A percentile compares a stretch with the other conserved stretches of the same genome.
phyloP scores from a whole-genome alignment of 75 land plant species.

The Cunninghamia lanceolata region DNA sequence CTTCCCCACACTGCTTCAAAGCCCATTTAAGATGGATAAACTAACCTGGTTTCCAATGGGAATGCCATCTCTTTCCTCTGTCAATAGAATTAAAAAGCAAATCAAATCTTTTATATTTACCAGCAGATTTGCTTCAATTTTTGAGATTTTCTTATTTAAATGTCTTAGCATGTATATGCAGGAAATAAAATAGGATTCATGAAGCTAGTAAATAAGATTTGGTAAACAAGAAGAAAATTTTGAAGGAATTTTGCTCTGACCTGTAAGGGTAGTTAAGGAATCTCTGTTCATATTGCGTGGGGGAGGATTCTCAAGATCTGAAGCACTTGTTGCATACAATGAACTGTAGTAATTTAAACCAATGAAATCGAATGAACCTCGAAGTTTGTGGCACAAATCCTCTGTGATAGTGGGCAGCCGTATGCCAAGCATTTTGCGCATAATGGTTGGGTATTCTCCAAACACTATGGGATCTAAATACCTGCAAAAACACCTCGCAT shows the following conservation, averaged over 20 bases:
- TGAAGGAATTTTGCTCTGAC: background rate
- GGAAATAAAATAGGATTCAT: background rate
- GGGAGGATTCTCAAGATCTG: background rate
- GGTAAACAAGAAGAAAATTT: background rate
- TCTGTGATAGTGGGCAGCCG: constrained; percentile 26
- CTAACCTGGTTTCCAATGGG: background rate
- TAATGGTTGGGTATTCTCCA: constrained; percentile 43
- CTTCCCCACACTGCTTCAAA: too few species aligned
- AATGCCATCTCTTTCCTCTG: background rate
- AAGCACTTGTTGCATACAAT: constrained; percentile 16
- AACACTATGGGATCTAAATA: constrained; percentile 38
- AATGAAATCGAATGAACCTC: constrained; percentile 39
- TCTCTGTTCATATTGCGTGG: background rate
- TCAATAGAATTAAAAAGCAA: background rate
- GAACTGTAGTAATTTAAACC: constrained; percentile 58
- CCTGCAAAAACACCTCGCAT: constrained; percentile 9
- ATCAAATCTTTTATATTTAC: background rate
- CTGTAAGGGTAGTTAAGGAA: background rate
- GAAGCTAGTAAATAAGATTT: background rate
- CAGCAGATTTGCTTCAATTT: background rate
- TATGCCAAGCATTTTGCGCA: constrained; percentile 19
- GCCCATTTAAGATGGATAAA: background rate
- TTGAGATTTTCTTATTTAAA: background rate
- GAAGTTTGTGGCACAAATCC: constrained; percentile 15
- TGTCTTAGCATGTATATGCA: too few species aligned